phyloP scores from a whole-genome alignment of 2,329 filamentous ascomycete species.

The Pseudogymnoascus sp. region DNA sequence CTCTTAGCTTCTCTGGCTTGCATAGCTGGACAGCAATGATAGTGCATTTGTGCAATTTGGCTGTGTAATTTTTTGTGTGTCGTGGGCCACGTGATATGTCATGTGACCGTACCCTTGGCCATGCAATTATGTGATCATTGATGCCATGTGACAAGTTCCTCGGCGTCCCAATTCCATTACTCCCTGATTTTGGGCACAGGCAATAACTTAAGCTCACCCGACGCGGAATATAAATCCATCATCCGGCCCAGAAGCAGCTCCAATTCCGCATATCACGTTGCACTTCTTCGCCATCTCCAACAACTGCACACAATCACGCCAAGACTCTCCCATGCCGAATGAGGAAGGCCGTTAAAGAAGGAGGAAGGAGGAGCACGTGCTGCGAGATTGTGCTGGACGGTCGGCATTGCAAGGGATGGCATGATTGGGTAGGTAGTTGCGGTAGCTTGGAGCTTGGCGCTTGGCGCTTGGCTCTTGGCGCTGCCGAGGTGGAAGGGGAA shows the following conservation, averaged over 20 bases:
- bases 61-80: background rate
- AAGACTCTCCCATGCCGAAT: background rate
- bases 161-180: background rate
- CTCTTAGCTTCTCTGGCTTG: conserved; percentile 15
- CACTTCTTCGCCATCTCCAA: background rate
- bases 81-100: conserved; percentile 1
- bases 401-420: background rate
- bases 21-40: background rate
- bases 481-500: background rate
- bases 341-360: background rate
- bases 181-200: background rate
- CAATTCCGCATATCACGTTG: background rate
- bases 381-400: background rate
- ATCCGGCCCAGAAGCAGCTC: background rate
- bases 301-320: background rate
- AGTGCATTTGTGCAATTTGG: background rate
- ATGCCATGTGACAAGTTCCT: background rate
- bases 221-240: background rate
- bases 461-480: background rate
- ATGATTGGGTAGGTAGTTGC: background rate
- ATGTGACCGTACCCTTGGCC: background rate
- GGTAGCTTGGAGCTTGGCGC: background rate
- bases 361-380: conserved; percentile 1
- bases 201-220: background rate
- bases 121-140: background rate